Evolutionary conservation across 2,329 filamentous ascomycete species (phyloP).

Genomic region (Paracoccidioides brasiliensis): DNA sequence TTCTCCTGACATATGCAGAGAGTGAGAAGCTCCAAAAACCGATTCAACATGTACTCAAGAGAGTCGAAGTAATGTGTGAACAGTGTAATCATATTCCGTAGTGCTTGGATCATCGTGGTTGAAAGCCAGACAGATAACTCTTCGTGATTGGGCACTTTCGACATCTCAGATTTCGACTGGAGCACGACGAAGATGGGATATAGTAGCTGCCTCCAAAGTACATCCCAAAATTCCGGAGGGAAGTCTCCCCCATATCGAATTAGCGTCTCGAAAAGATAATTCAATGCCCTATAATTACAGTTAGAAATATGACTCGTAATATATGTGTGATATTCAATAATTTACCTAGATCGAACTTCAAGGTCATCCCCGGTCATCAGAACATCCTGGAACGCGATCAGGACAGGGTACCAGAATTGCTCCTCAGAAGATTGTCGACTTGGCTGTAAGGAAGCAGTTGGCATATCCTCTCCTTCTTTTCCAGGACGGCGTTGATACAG

Average conservation of each 20-base stretch:
- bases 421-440: constrained; percentile 84
- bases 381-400: constrained; percentile 97
- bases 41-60: constrained; percentile 92
- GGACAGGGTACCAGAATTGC: constrained; percentile 94
- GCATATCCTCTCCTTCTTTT: constrained; percentile 16
- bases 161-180: constrained; percentile 91
- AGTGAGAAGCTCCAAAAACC: constrained; percentile 87
- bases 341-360: constrained; percentile 64
- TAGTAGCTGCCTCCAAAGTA: constrained; percentile 87
- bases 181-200: constrained; percentile 98
- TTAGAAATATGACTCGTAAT: constrained; percentile 4
- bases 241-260: constrained; percentile 85
- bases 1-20: constrained; percentile 99
- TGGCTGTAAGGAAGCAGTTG: constrained; percentile 41
- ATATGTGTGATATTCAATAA: not conserved
- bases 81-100: constrained; percentile 95
- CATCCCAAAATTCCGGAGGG: constrained; percentile 93
- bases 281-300: constrained; percentile 48
- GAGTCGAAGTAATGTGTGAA: constrained; percentile 98
- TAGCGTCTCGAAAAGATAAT: constrained; percentile 92
- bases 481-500: constrained; percentile 54
- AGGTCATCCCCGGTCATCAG: constrained; percentile 98
- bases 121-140: constrained; percentile 97
- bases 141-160: constrained; percentile 87
- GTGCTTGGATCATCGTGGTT: constrained; percentile 96